A percentile compares a stretch with the other conserved stretches of the same genome.
Evolutionary conservation across 2,329 filamentous ascomycete genomes (phyloP).

Genomic region (Pseudogymnoascus sp.): DNA sequence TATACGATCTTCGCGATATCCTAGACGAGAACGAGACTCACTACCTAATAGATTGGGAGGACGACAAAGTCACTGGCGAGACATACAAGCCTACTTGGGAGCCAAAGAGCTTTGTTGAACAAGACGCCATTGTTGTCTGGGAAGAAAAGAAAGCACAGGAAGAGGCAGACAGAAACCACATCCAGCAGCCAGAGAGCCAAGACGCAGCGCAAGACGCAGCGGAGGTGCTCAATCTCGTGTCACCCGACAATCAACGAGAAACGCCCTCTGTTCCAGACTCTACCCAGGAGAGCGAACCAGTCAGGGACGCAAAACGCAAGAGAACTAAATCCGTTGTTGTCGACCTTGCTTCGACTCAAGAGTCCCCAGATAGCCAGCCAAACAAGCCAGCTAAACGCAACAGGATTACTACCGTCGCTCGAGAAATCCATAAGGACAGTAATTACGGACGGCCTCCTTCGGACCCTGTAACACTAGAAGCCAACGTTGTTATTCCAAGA

Average conservation of each 20-base stretch:
- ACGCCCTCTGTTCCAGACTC: neutral
- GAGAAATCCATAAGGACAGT: neutral
- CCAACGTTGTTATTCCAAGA: conserved; percentile 12
- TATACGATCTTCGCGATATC: conserved; percentile 5
- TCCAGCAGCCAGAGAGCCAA: neutral
- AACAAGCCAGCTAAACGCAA: conserved; percentile 14
- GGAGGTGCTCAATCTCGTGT: neutral
- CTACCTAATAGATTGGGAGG: conserved; percentile 51
- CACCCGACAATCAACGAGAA: neutral
- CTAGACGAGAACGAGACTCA: conserved; percentile 20
- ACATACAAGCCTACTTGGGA: conserved; percentile 44
- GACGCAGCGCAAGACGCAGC: neutral
- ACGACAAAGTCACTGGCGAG: conserved; percentile 40
- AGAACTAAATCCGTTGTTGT: neutral
- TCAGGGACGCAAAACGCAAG: conserved; percentile 18
- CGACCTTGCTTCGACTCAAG: neutral
- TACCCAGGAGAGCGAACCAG: conserved; percentile 17
- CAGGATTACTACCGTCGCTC: conserved; percentile 13
- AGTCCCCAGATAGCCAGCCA: neutral
- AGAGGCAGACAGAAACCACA: neutral
- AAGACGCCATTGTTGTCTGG: conserved; percentile 12
- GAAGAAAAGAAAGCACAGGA: conserved; percentile 10
- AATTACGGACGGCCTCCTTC: conserved; percentile 25
- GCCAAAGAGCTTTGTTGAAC: conserved; percentile 17
- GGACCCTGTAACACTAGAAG: conserved; percentile 18